phyloP scores from a whole-genome alignment of 2,329 filamentous ascomycete species.

The Neonectria ditissima region DNA sequence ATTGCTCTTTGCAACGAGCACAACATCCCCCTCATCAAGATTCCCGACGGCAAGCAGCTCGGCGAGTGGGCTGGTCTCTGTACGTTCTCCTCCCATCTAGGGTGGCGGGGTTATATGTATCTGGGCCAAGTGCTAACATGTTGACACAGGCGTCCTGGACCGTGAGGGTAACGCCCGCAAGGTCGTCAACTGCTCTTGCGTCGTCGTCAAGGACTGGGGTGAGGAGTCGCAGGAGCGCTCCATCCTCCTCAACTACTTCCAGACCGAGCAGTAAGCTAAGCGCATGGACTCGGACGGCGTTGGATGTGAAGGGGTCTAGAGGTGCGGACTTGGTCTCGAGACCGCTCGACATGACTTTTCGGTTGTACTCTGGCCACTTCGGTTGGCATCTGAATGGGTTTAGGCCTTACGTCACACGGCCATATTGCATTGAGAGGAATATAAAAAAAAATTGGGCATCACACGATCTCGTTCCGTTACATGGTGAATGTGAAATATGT shows the following conservation, averaged over 20 bases:
- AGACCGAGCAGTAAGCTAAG: conserved; percentile 77
- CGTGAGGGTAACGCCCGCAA: conserved; percentile 99
- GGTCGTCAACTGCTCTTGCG: conserved; percentile 99
- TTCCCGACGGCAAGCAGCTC: conserved; percentile 98
- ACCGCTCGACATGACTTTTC: conserved; percentile 52
- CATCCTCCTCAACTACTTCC: conserved; percentile 99
- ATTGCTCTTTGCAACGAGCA: conserved; percentile 99
- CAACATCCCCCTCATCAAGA: conserved; percentile 99
- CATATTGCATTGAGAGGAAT: conserved; percentile 54
- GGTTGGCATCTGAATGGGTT: conserved; percentile 59
- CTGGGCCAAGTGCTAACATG: conserved; percentile 46
- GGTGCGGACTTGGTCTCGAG: conserved; percentile 50
- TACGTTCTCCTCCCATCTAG: conserved; percentile 66
- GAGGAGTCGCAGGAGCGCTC: conserved; percentile 99
- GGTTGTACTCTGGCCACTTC: conserved; percentile 62
- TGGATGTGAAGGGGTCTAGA: conserved; percentile 56
- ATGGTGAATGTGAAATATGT: background rate
- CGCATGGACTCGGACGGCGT: conserved; percentile 43
- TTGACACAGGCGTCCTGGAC: conserved; percentile 85
- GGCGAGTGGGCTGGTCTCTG: conserved; percentile 99
- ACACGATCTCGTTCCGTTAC: conserved; percentile 36
- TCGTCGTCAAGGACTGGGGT: conserved; percentile 99
- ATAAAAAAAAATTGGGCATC: conserved; percentile 55
- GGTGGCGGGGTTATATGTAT: conserved; percentile 4
- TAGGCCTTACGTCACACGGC: conserved; percentile 49